phyloP scores from a whole-genome alignment of 2,329 filamentous ascomycete genomes.

The Chaetothyriales sp. region DNA sequence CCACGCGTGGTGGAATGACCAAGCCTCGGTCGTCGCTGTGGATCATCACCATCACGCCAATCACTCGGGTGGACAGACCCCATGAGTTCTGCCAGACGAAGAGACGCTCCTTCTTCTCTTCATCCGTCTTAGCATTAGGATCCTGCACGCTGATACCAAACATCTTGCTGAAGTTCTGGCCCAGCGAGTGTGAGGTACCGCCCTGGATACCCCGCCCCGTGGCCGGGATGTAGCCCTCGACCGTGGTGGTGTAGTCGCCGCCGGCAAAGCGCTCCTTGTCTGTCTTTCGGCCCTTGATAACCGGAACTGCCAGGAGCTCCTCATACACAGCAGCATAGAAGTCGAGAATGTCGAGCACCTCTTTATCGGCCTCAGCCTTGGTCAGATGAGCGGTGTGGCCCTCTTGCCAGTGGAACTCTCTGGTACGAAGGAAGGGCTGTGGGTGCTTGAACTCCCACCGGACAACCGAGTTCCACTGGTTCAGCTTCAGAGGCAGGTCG shows the following conservation, averaged over 20 bases:
- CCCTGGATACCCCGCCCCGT: constrained; percentile 96
- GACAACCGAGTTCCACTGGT: constrained; percentile 95
- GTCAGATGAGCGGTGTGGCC: constrained; percentile 86
- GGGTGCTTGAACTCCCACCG: constrained; percentile 96
- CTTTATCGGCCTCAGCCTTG: constrained; percentile 61
- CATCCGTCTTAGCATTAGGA: constrained; percentile 52
- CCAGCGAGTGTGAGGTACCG: constrained; percentile 82
- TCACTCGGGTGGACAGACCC: constrained; percentile 92
- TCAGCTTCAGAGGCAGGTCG: constrained; percentile 82
- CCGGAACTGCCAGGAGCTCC: constrained; percentile 81
- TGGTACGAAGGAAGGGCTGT: constrained; percentile 69
- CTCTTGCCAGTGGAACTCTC: constrained; percentile 98
- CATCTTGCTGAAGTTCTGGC: constrained; percentile 99
- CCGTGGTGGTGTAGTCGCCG: constrained; percentile 89
- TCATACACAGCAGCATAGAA: constrained; percentile 86
- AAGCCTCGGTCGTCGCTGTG: constrained; percentile 93
- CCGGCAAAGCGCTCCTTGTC: constrained; percentile 98
- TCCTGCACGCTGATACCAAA: constrained; percentile 97
- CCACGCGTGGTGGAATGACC: constrained; percentile 78
- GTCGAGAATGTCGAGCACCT: constrained; percentile 86
- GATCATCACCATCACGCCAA: constrained; percentile 98
- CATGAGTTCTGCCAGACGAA: constrained; percentile 98
- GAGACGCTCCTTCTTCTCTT: constrained; percentile 52
- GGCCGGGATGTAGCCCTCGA: constrained; percentile 90
- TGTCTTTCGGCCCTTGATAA: constrained; percentile 86